A percentile compares a stretch with the other conserved stretches of the same genome.
Evolutionary conservation across 805 yeast species (phyloP).

Genomic region (Sugiyamaella valdiviana): DNA sequence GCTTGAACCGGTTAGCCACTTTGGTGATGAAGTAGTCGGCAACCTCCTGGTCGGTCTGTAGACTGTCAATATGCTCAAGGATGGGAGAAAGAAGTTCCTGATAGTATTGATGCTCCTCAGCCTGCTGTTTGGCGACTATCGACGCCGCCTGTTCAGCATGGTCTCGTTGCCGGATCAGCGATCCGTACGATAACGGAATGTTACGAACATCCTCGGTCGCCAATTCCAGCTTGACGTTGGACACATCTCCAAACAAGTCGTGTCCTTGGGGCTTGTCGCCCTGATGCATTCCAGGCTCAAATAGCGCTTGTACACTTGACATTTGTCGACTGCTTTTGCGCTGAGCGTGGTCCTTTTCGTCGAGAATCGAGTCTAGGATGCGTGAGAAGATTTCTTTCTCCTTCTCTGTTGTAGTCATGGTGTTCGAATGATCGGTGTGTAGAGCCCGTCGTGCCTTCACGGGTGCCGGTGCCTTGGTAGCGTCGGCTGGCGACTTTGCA

Average conservation of each 20-base stretch:
- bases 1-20: conserved; percentile 11
- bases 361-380: conserved; percentile 18
- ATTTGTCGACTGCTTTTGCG: not conserved
- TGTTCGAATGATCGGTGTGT: not conserved
- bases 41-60: conserved; percentile 24
- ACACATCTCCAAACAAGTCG: not conserved
- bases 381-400: conserved; percentile 18
- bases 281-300: conserved; percentile 8
- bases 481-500: not conserved
- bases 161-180: conserved; percentile 8
- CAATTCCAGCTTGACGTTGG: conserved; percentile 14
- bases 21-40: conserved; percentile 19
- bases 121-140: not conserved
- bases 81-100: conserved; percentile 12
- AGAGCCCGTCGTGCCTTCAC: not conserved
- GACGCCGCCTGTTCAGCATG: not conserved
- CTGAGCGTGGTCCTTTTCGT: not conserved
- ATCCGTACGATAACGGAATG: conserved; percentile 17
- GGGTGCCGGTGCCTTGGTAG: not conserved
- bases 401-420: conserved; percentile 14
- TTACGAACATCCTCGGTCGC: conserved; percentile 14
- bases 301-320: conserved; percentile 17
- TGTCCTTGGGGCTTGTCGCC: not conserved
- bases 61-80: conserved; percentile 18
- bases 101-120: conserved; percentile 1